Conservation (phyloP, 23 red algal species). For the Gracilariopsis chorda region DNA sequence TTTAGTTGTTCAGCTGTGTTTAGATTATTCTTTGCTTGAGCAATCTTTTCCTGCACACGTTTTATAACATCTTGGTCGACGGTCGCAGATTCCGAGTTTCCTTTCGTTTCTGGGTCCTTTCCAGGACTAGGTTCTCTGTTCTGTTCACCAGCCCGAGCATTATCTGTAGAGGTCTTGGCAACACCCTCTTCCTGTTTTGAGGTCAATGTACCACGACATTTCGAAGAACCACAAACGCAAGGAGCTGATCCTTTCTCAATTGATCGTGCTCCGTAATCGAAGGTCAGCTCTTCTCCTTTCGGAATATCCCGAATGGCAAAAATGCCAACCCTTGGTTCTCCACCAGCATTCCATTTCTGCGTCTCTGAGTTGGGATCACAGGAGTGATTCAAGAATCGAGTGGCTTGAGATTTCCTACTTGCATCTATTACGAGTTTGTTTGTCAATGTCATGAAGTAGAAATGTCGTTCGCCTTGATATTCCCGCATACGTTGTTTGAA, state of each 20-base stretch:
- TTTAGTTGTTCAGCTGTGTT: neutral
- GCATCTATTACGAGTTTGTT: constrained; percentile 86
- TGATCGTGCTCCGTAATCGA: constrained; percentile 83
- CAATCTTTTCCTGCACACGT: constrained; percentile 26
- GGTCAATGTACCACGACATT: constrained; percentile 46
- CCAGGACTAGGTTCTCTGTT: no score
- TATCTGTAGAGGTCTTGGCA: neutral
- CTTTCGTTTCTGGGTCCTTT: neutral
- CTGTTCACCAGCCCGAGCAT: neutral
- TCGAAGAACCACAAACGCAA: constrained; percentile 41
- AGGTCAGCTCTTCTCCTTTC: constrained; percentile 88
- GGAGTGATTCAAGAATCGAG: constrained; percentile 92
- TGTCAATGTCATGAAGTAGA: constrained; percentile 98
- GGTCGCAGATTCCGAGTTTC: neutral
- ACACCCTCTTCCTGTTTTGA: neutral
- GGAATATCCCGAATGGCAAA: constrained; percentile 66
- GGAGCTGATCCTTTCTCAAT: constrained; percentile 31
- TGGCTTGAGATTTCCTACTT: constrained; percentile 63
- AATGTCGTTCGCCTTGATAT: constrained; percentile 78
- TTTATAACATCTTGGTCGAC: neutral
- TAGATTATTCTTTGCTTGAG: constrained; percentile 11
- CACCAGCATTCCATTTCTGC: constrained; percentile 95
- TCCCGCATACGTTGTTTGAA: constrained; percentile 67
- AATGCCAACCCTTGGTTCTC: constrained; percentile 84
- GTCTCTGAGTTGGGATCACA: constrained; percentile 92